Evolutionary conservation across 1,284 basidiomycete species (phyloP).

Genomic region (Fomitopsis betulina): DNA sequence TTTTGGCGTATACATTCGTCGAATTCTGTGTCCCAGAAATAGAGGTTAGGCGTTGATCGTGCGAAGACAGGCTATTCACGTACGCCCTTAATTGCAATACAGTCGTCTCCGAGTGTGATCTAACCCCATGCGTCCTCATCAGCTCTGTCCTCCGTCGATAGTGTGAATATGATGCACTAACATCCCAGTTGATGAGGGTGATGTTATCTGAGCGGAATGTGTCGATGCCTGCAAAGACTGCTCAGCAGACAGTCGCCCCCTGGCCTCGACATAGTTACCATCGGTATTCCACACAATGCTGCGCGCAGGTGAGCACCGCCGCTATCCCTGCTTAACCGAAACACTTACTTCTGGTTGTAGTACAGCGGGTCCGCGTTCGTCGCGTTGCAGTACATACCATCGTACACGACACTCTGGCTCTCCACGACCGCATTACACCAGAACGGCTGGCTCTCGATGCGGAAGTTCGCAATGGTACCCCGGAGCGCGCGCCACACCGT

Average conservation of each 20-base stretch:
- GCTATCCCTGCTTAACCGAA: background rate
- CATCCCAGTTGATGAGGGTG: slow-evolving; percentile 50
- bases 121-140: slow-evolving; percentile 8
- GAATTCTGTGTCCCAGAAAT: slow-evolving; percentile 38
- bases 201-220: slow-evolving; percentile 55
- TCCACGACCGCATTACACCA: slow-evolving; percentile 61
- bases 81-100: slow-evolving; percentile 63
- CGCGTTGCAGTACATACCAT: slow-evolving; percentile 59
- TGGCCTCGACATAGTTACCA: slow-evolving; percentile 28
- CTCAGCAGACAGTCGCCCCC: background rate
- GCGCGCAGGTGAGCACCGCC: background rate
- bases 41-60: background rate
- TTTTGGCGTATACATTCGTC: slow-evolving; percentile 45
- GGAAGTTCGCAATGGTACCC: slow-evolving; percentile 46
- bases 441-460: slow-evolving; percentile 56
- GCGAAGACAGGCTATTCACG: slow-evolving; percentile 14
- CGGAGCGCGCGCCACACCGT: slow-evolving; percentile 47
- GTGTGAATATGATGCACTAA: slow-evolving; percentile 14
- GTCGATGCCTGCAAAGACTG: slow-evolving; percentile 41
- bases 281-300: slow-evolving; percentile 66
- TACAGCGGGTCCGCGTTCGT: slow-evolving; percentile 51
- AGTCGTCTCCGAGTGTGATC: slow-evolving; percentile 61
- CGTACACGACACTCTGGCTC: slow-evolving; percentile 50
- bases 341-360: slow-evolving; percentile 44
- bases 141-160: background rate